These are phyloP conservation scores for Silene uniflora DNA, from an alignment of 148 eudicot genomes.

Conservation along the genomic window DNA sequence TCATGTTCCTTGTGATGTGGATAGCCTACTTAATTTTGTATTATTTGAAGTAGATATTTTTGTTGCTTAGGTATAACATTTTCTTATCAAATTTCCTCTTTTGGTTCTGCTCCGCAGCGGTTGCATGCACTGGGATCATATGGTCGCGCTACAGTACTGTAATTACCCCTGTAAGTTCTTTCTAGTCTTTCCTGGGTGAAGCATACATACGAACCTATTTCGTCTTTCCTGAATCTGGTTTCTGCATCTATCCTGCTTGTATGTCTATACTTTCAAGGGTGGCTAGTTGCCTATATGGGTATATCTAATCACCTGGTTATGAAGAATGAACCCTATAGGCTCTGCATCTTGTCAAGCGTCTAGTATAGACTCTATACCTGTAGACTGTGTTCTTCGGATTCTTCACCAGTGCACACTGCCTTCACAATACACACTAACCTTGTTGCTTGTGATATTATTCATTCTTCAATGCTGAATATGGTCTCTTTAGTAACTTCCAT, in stretches of 20 bases:
- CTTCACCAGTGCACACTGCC: neutral
- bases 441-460: neutral
- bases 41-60: neutral
- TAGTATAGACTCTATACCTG: neutral
- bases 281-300: neutral
- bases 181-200: neutral
- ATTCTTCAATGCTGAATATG: neutral
- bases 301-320: neutral
- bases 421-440: neutral
- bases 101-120: slow-evolving; percentile 44
- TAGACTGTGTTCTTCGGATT: neutral
- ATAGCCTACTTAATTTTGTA: neutral
- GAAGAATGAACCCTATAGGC: neutral
- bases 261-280: neutral
- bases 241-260: neutral
- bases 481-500: neutral
- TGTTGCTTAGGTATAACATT: slow-evolving; percentile 1
- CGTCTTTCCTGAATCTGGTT: neutral
- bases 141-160: slow-evolving; percentile 96
- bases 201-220: neutral
- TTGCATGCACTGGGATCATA: slow-evolving; percentile 74
- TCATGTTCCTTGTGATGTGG: neutral
- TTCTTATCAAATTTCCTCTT: slow-evolving; percentile 5
- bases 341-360: neutral
- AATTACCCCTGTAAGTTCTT: slow-evolving; percentile 74